Base-by-base conservation (phyloP, 2,329 filamentous ascomycete species). In the Dendrostoma leiphaemia region DNA sequence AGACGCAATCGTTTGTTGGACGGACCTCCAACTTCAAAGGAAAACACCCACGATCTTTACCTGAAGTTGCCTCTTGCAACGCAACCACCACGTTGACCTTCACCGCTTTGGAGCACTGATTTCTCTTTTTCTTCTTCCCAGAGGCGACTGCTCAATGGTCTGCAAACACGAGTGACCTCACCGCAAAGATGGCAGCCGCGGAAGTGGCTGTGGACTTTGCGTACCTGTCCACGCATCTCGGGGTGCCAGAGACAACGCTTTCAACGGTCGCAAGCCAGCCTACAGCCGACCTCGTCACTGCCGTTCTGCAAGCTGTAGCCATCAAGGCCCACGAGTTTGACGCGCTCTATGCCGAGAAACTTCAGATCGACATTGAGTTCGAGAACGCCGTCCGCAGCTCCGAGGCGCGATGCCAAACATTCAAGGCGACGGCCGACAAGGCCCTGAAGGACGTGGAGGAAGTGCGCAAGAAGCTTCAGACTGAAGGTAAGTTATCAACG, bases 321-420 rank as follows among this genome's bases (percentile, higher is more conserved):
- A 75, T 77, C 28, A 96, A 94, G 70, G 91, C 90, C 32, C 89
- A 86, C 64, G 91, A 96, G 64, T 87, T 84, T 64, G 91, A 96
- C 67, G 82, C 85, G 35, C 74, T 96, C 37, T 90, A 88, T 63
- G 87, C 93, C 9, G 90, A 96, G 61, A 97, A 97, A 74, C 80
- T 97, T 41, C 87, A 90, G 62, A 77, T 90, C 43, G 91, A 96
- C 64, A 94, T 99, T 41, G 92, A 97, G 75, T 82, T 97, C 7
- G 94, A 99, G 70, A 94, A 91, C 70, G 88, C 88, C 17, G 87
- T 96, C 45, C 87, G 91, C 63, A 89, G 83, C 61, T 87, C 88
- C 56, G 93, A 97, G 67, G 85, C 88, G 23, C 89, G 91, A 71
- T 86, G 86, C 61, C 90, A 93, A 66, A 83, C 86, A 8, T 84